These are phyloP conservation scores for Salix udensis DNA, from an alignment of 345 rosid species.

Conservation along the genomic window DNA sequence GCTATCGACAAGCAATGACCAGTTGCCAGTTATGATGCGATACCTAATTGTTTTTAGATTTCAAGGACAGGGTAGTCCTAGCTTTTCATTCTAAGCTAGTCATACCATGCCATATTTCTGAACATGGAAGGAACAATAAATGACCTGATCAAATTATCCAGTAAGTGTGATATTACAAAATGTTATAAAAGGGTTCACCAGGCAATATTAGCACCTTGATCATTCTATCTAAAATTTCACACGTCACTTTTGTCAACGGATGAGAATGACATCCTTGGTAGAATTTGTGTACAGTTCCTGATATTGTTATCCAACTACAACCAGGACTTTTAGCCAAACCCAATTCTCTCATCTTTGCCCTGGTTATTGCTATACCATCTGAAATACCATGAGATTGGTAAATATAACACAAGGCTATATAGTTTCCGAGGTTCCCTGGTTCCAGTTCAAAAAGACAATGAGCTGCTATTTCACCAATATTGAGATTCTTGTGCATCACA, in stretches of 20 bases:
- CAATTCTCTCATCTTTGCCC: constrained; percentile 20
- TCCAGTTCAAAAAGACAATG: constrained; percentile 23
- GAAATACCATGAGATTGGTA: constrained; percentile 15
- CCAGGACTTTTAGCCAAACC: constrained; percentile 21
- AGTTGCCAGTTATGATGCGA: background rate
- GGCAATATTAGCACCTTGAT: constrained; percentile 4
- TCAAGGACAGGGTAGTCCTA: background rate
- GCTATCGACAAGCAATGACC: background rate
- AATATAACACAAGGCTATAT: constrained; percentile 22
- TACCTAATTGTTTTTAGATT: background rate
- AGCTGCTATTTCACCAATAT: constrained; percentile 27
- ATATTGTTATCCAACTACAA: constrained; percentile 22
- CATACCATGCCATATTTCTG: too few species aligned
- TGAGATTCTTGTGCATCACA: constrained; percentile 19
- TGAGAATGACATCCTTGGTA: constrained; percentile 19
- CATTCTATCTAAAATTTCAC: constrained; percentile 3
- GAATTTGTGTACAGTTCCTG: constrained; percentile 16
- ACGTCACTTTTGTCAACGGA: constrained; percentile 9
- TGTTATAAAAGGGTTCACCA: background rate
- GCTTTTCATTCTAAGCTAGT: background rate
- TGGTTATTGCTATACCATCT: constrained; percentile 8
- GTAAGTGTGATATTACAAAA: too few species aligned
- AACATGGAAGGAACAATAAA: too few species aligned
- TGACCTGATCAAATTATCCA: too few species aligned
- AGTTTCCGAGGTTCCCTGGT: constrained; percentile 24